Evolutionary conservation across 495 filamentous ascomycete genomes (phyloP), one percentile per base, ranked within the genome.

Genomic region (Lasiosphaeria ovina): DNA sequence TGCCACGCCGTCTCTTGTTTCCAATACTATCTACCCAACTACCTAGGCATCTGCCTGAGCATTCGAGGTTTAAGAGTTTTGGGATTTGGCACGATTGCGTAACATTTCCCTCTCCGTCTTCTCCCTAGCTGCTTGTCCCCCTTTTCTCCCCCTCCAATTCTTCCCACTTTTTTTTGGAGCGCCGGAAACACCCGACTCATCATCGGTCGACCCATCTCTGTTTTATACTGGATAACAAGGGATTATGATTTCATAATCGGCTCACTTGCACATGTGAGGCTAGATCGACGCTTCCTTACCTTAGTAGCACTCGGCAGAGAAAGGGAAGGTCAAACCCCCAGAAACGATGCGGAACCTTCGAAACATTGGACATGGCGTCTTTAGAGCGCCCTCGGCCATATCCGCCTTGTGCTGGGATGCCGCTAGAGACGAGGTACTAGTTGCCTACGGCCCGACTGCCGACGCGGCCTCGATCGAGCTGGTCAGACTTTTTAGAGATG

Each of bases 331-430:
- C 6, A 16, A 55, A 45, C 48, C n/a, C 14, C 49, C 68, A 81
- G 24, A 24, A 24, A 47, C 75, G 54, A 94, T 94, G 90, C 86
- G 90, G 67, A 94, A 94, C 73, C 77, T 92, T 56, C 87, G 83
- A 73, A 91, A 83, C 74, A 83, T 90, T 67, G 83, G 77, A 76
- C 82, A 85, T 77, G 75, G 81, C 76, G 56, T 78, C 76, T 83
- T 81, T 83, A 72, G 73, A 74, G 65, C 75, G 77, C 70, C 60
- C 48, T 62, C 65, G 44, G 40, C 58, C 35, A 76, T 93, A 62
- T 88, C 88, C 57, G 85, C 91, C 7, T 77, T 84, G 38, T 84
- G 89, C 66, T 96, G 91, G 91, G 90, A 93, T 72, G 82, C 82
- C 50, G 77, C 84, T 44, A 83, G 81, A 55, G 87, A 91, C 68